Base-by-base conservation (phyloP, 345 rosid species). In the Clausena lansium region DNA sequence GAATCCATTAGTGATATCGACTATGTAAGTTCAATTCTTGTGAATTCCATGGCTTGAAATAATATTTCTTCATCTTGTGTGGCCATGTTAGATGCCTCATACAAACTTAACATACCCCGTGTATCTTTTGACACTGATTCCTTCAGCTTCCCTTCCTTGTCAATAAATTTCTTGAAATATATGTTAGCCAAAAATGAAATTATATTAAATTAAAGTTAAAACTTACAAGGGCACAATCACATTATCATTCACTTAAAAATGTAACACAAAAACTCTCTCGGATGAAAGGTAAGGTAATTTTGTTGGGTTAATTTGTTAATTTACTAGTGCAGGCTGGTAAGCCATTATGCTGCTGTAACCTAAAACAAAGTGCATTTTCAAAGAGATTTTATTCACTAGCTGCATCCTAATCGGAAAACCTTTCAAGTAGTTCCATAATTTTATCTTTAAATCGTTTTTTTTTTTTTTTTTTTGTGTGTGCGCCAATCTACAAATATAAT, bases 41-140 rank as follows among this genome's bases (percentile, higher is more conserved):
- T 77, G 59, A 24, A 67, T 19, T 58, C 71, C 71, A 45, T 52
- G 39, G 80, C 80, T 47, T 60, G 36, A 27, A 73, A 10, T 36
- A 81, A 52, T 22, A 77, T 41, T 10, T 45, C 54, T 73, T 81
- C 80, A 13, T 57, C 57, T 67, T 45, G 6, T 24, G 70, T 47
- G 30, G 62, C 83, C 14, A 81, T 73, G n/a, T 72, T 67, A 19
- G 80, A 77, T 58, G 84, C 80, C 75, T 73, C 75, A 17, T 77
- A 52, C 20, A 81, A 38, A 72, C 84, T 81, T 45, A 81, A 7
- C 20, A 77, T 45, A 36, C 60, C 76, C 71, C 45, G 2, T 30
- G 38, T 32, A 39, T 77, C 74, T 61, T 77, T 67, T 4, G 32
- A 20, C 10, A 77, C 7, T 0, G 65, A 72, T 20, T 77, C 57